Evolutionary conservation across 257 asterid species (phyloP), one percentile per base, ranked within the genome.

Genomic region (Verbena officinalis): DNA sequence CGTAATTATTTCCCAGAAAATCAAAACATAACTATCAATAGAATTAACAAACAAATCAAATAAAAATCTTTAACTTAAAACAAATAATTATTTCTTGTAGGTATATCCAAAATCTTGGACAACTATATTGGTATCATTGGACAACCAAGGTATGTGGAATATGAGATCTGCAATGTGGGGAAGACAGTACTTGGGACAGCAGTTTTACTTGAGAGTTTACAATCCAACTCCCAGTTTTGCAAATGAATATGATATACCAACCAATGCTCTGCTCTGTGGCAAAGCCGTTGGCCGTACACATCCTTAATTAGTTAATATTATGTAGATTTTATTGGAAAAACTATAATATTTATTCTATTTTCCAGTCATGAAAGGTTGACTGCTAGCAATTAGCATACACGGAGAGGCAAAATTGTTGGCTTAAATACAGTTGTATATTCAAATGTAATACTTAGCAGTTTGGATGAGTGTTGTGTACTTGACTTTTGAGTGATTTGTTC

Each of bases 61-160:
- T n/a, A n/a, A n/a, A n/a, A n/a, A n/a, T n/a, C n/a, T n/a, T n/a
- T n/a, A n/a, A n/a, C n/a, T n/a, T n/a, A n/a, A n/a, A n/a, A n/a
- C n/a, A n/a, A n/a, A n/a, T n/a, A n/a, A n/a, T n/a, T n/a, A n/a
- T n/a, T n/a, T 12, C 1, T 60, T 51, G 74, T 74, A 94, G 99
- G 99, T 90, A 27, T 94, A 88, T 75, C 99, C 97, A 0, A 78
- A 70, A 4, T 88, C 96, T 7, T 94, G 99, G 99, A 84, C 96
- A 7, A 71, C 91, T 0, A 90, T 94, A 49, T 34, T 88, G 7
- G 96, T 88, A 30, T 88, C 99, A 0, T 75, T 94, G 80, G 99
- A 94, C 81, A 90, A 94, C 83, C 96, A 94, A 68, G 99, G 99
- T 0, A 94, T 94, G 96, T 94, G 99, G 97, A 90, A 94, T 55